Evolutionary conservation across 1,284 basidiomycete genomes (phyloP).

Genomic region (Neonothopanus nambi): DNA sequence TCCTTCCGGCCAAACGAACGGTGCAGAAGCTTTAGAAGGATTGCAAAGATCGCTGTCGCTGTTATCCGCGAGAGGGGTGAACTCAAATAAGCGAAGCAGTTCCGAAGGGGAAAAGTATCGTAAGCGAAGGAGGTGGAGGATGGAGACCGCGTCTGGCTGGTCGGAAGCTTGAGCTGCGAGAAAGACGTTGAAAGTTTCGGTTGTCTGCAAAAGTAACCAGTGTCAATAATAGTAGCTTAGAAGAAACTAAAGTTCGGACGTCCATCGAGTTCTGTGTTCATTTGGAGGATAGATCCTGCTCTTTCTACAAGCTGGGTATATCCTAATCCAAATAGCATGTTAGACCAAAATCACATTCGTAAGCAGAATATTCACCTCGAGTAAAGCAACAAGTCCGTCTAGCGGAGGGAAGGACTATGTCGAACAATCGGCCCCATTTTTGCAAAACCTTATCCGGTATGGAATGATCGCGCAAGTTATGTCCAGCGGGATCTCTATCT

Average conservation of each 20-base stretch:
- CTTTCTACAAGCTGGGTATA: constrained; percentile 77
- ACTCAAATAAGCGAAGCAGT: constrained; percentile 66
- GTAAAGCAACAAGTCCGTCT: constrained; percentile 75
- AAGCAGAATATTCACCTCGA: constrained; percentile 46
- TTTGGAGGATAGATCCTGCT: constrained; percentile 72
- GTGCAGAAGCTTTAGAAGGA: constrained; percentile 15
- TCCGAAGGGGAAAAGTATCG: constrained; percentile 75
- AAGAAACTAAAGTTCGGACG: constrained; percentile 23
- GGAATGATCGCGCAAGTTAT: constrained; percentile 28
- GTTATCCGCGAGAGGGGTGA: constrained; percentile 26
- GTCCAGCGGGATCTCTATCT: constrained; percentile 34
- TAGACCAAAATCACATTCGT: background rate
- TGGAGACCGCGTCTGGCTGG: constrained; percentile 46
- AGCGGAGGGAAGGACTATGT: constrained; percentile 69
- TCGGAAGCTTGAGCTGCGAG: constrained; percentile 42
- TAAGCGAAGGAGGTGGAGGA: constrained; percentile 56
- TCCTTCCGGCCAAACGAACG: constrained; percentile 59
- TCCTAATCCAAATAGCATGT: constrained; percentile 37
- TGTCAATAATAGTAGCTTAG: constrained; percentile 3
- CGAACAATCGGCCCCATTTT: constrained; percentile 78
- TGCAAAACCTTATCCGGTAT: constrained; percentile 63
- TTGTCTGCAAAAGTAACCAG: constrained; percentile 50
- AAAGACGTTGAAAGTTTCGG: constrained; percentile 58
- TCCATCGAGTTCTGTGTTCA: constrained; percentile 66
- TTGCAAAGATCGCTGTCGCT: constrained; percentile 14